Conservation (phyloP, 495 filamentous ascomycete genomes). For the Parachaetomium inaequale region DNA sequence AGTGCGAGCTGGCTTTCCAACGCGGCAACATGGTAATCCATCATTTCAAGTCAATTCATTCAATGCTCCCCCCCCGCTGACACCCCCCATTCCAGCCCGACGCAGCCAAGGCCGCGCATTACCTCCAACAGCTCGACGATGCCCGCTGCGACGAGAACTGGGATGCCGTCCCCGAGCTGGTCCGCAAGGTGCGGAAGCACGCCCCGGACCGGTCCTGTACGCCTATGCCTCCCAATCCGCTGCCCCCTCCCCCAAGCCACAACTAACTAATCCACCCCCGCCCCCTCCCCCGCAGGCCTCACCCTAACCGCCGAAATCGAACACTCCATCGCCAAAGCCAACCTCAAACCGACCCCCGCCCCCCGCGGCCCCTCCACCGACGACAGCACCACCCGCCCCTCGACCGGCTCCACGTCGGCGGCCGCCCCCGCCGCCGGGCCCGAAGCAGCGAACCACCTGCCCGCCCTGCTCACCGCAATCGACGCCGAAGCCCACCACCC, state of each 20-base stretch:
- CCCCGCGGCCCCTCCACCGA: conserved; percentile 40
- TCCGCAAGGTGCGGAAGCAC: conserved; percentile 90
- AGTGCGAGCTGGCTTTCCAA: conserved; percentile 33
- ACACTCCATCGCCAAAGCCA: conserved; percentile 54
- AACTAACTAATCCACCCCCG: not conserved
- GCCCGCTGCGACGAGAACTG: conserved; percentile 85
- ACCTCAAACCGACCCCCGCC: conserved; percentile 38
- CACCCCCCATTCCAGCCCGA: conserved; percentile 35
- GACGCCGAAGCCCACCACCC: conserved; percentile 53
- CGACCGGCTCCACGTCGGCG: not conserved
- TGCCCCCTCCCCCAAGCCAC: conserved; percentile 7
- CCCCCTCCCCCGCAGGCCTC: conserved; percentile 55
- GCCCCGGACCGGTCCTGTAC: conserved; percentile 81
- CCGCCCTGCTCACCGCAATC: conserved; percentile 64
- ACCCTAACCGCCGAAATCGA: conserved; percentile 73
- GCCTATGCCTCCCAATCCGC: conserved; percentile 24
- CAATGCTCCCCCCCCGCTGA: conserved; percentile 7
- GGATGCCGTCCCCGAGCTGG: conserved; percentile 83
- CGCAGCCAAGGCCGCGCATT: conserved; percentile 68
- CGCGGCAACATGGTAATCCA: conserved; percentile 30
- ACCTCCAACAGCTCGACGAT: conserved; percentile 74
- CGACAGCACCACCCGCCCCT: conserved; percentile 23
- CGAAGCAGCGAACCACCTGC: conserved; percentile 51
- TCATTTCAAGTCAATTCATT: not conserved
- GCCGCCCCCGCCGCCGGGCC: conserved; percentile 24